phyloP scores from a whole-genome alignment of 129 eudicot species.

The Gnaphalium uliginosum region DNA sequence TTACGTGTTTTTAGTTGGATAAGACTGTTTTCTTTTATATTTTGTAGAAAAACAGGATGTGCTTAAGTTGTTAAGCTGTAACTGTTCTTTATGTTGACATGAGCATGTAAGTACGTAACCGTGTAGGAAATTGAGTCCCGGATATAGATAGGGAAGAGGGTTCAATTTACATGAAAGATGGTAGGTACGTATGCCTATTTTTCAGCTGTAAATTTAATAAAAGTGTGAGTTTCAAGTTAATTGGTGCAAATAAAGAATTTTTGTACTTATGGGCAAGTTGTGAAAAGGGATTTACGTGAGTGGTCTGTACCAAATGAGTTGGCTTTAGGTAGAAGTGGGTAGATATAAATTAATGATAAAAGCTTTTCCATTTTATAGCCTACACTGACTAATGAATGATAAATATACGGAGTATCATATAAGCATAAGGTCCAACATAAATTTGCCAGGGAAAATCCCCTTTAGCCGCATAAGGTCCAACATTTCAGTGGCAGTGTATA shows the following conservation, averaged over 20 bases:
- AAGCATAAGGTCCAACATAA: not conserved
- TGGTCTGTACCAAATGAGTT: not conserved
- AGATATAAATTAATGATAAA: no score
- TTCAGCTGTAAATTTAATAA: not conserved
- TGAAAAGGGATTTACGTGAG: not conserved
- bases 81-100: not conserved
- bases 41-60: not conserved
- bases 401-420: not conserved
- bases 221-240: not conserved
- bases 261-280: not conserved
- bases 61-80: not conserved
- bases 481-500: not conserved
- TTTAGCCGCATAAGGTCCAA: no score
- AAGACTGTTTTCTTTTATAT: not conserved
- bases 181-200: slow-evolving; percentile 1
- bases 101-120: not conserved
- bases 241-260: not conserved
- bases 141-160: not conserved
- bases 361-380: not conserved
- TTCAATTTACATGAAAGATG: not conserved
- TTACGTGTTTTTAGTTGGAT: not conserved
- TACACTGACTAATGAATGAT: not conserved
- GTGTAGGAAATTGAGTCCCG: not conserved
- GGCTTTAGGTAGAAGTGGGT: not conserved
- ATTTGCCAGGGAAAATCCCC: no score